These are phyloP conservation scores for Phytophthora tentaculata DNA, from an alignment of 352 stramenopile genomes.

Conservation along the genomic window DNA sequence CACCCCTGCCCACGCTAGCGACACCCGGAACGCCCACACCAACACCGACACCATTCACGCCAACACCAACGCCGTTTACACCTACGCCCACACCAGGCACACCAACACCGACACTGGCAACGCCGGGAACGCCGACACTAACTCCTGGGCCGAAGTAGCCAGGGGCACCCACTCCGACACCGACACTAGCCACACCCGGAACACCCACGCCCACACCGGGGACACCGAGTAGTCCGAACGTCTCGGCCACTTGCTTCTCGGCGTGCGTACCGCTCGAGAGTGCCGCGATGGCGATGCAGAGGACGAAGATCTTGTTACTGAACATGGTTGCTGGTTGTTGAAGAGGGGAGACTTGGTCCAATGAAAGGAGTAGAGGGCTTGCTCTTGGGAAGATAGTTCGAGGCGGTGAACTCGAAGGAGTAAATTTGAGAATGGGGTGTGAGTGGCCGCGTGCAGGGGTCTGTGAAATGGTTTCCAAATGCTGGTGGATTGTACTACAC, in stretches of 20 bases:
- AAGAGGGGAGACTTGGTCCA: background rate
- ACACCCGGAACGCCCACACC: background rate
- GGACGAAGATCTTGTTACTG: background rate
- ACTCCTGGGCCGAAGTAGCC: background rate
- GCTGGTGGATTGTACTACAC: too few species aligned
- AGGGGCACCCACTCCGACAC: slow-evolving; percentile 1
- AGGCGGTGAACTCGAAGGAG: background rate
- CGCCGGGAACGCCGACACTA: background rate
- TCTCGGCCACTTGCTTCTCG: slow-evolving; percentile 6
- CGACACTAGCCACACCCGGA: background rate
- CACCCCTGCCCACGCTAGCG: background rate
- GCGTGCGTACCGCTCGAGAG: background rate
- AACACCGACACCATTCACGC: slow-evolving; percentile 4
- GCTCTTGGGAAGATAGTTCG: slow-evolving; percentile 5
- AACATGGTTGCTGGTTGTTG: slow-evolving; percentile 4
- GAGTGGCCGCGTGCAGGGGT: too few species aligned
- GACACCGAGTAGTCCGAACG: slow-evolving; percentile 1
- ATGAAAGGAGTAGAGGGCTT: background rate
- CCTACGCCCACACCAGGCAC: background rate
- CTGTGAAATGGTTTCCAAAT: too few species aligned
- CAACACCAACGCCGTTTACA: slow-evolving; percentile 1
- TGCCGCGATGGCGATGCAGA: slow-evolving; percentile 1
- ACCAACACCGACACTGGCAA: slow-evolving; percentile 1
- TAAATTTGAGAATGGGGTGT: background rate
- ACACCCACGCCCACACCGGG: background rate